Evolutionary conservation across 176 grass and related monocot species (phyloP), one percentile per base, ranked within the genome.

Genomic region (Oryza officinalis): DNA sequence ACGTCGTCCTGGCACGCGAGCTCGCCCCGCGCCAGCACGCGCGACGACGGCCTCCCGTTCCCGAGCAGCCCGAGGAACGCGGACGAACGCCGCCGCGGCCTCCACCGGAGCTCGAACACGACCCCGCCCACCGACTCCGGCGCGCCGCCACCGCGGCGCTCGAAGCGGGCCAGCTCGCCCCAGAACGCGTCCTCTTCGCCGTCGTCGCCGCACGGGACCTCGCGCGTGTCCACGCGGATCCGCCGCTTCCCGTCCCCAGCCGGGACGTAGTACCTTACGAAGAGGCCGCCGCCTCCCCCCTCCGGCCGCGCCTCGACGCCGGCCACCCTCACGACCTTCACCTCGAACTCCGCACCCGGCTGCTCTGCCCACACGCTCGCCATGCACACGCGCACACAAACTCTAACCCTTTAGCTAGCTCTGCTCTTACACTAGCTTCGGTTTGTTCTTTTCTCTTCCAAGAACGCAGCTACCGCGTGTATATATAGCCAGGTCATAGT

Each of bases 161-260:
- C 84, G 81, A 94, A 87, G 10, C 20, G 32, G 17, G 71, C 84
- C 46, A 71, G 77, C 61, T 87, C 61, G 52, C 75, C 72, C 87
- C 75, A 74, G 77, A 8, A 73, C 74, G n/a, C n/a, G 23, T 47
- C 79, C 6, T 8, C 8, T 6, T 13, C 70, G 8, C 27, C 74
- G 20, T 22, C 70, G 20, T 22, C 75, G 35, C 6, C 68, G 67
- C 83, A 82, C 11, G 54, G 59, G 49, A 87, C 63, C 68, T 91
- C 92, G 4, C 80, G 67, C 15, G 87, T 94, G 77, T 94, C 87
- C 50, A 94, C 80, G 17, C 87, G 84, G 47, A 94, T 76, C 69
- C 92, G 71, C 41, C 89, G 60, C 68, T 65, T 76, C 4, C 71
- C 75, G 37, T 90, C 89, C 11, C 89, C 87, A 6, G 74, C 84